phyloP scores from a whole-genome alignment of 805 yeast species.

The Cyberlindnera americana region DNA sequence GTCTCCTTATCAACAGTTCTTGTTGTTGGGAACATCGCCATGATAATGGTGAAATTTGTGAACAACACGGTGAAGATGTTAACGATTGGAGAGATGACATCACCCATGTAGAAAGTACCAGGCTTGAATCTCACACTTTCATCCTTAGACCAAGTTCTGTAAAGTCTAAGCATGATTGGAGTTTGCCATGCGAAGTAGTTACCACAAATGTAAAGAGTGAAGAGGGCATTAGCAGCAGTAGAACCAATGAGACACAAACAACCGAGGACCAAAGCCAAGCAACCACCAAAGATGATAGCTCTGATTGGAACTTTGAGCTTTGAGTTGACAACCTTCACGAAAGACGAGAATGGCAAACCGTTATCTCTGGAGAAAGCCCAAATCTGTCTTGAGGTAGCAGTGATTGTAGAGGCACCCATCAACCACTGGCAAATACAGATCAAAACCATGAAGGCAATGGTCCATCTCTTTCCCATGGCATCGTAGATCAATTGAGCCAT shows the following conservation, averaged over 20 bases:
- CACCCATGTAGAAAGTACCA: conserved; percentile 63
- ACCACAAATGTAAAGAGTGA: conserved; percentile 60
- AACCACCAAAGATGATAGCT: conserved; percentile 54
- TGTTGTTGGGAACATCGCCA: conserved; percentile 57
- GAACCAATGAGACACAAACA: conserved; percentile 53
- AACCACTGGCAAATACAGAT: conserved; percentile 58
- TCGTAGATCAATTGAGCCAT: conserved; percentile 62
- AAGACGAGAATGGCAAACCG: conserved; percentile 57
- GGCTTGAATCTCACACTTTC: conserved; percentile 41
- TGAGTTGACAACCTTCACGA: conserved; percentile 52
- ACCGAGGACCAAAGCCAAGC: conserved; percentile 50
- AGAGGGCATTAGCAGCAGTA: conserved; percentile 65
- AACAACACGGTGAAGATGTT: conserved; percentile 46
- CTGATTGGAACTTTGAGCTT: conserved; percentile 55
- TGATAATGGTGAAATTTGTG: conserved; percentile 46
- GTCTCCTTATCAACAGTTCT: conserved; percentile 34
- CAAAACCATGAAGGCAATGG: conserved; percentile 57
- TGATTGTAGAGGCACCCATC: conserved; percentile 61
- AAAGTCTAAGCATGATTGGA: conserved; percentile 53
- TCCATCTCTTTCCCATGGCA: conserved; percentile 61
- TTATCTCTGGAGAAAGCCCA: conserved; percentile 79
- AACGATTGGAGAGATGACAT: conserved; percentile 36
- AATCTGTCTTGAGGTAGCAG: conserved; percentile 66
- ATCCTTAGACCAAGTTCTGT: conserved; percentile 34
- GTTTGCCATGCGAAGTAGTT: conserved; percentile 60